Evolutionary conservation across 305 asterid species (phyloP).

Genomic region (Solanum hybrid): DNA sequence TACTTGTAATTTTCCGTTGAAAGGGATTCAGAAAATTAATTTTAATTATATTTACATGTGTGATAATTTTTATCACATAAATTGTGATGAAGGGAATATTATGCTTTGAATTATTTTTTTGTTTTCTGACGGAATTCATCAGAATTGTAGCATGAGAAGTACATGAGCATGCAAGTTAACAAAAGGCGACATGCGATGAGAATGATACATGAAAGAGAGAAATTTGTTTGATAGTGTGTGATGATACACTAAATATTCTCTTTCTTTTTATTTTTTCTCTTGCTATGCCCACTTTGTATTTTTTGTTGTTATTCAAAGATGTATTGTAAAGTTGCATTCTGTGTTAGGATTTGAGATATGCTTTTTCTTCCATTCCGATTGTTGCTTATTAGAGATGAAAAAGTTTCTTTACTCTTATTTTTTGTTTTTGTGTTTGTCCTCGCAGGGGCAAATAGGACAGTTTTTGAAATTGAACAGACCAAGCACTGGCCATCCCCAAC

Average conservation of each 20-base stretch:
- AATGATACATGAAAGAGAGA: constrained; percentile 6
- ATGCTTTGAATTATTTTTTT: not conserved
- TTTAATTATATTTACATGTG: not conserved
- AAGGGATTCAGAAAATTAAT: not conserved
- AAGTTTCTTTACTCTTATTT: constrained; percentile 8
- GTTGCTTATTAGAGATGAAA: constrained; percentile 24
- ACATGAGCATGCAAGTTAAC: constrained; percentile 3
- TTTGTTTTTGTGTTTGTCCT: constrained; percentile 31
- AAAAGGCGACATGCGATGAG: not conserved
- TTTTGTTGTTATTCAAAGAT: constrained; percentile 1
- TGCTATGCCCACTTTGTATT: not conserved
- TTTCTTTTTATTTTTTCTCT: not conserved
- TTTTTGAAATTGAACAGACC: constrained; percentile 62
- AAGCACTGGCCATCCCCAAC: constrained; percentile 76
- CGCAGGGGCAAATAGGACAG: constrained; percentile 58
- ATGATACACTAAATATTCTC: constrained; percentile 2
- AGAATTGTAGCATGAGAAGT: not conserved
- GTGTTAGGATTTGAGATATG: constrained; percentile 12
- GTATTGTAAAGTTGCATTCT: constrained; percentile 4
- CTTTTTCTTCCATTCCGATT: constrained; percentile 12
- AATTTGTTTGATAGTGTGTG: constrained; percentile 5
- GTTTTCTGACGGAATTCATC: not conserved
- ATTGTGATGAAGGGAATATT: not conserved
- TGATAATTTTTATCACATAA: not conserved
- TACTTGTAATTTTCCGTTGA: not conserved